Percentiles rank a stretch among this genome's conserved stretches.
These are phyloP conservation scores for Pleurozium schreberi DNA, from an alignment of 225 moss, liverwort and hornwort species.

Conservation along the genomic window DNA sequence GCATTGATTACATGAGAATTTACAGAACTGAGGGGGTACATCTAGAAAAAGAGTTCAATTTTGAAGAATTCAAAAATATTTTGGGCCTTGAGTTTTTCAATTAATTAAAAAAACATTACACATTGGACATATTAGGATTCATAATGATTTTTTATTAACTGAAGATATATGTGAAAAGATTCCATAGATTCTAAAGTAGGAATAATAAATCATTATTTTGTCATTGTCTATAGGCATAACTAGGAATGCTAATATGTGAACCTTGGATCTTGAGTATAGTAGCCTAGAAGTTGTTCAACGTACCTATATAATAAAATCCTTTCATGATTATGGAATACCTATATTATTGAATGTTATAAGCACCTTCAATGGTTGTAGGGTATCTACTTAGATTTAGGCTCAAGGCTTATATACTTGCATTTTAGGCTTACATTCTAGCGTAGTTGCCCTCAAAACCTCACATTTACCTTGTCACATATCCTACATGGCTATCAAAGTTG, in stretches of 20 bases:
- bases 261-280: too few species aligned
- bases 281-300: too few species aligned
- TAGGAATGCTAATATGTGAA: too few species aligned
- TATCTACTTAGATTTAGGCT: too few species aligned
- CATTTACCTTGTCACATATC: not conserved
- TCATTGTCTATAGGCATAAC: not conserved
- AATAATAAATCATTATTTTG: not conserved
- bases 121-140: not conserved
- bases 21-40: not conserved
- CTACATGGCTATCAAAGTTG: not conserved
- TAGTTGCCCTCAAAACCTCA: not conserved
- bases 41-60: not conserved
- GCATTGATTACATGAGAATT: not conserved
- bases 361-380: too few species aligned
- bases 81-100: not conserved
- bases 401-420: too few species aligned
- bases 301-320: too few species aligned
- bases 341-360: too few species aligned
- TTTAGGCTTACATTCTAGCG: too few species aligned
- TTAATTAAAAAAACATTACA: not conserved
- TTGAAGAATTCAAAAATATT: not conserved
- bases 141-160: not conserved
- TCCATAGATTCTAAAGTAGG: too few species aligned
- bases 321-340: too few species aligned
- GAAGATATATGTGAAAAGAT: not conserved